These are phyloP conservation scores for Agroathelia rolfsii DNA, from an alignment of 1,284 basidiomycete species.

Conservation along the genomic window DNA sequence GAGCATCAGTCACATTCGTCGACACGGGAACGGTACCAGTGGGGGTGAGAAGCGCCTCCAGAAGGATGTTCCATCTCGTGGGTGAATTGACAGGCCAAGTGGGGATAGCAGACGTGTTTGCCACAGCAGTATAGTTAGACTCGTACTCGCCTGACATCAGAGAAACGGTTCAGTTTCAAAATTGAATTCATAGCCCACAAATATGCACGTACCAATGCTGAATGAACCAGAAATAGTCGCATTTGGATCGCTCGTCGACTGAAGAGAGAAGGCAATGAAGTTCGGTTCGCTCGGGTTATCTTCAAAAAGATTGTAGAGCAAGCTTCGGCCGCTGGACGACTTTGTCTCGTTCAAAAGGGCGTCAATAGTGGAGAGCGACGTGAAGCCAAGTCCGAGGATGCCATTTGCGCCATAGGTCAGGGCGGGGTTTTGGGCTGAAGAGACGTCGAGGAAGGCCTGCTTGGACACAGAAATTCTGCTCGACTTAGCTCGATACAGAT, in stretches of 20 bases:
- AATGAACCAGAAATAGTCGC: constrained; percentile 56
- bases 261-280: constrained; percentile 66
- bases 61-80: constrained; percentile 61
- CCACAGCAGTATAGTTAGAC: constrained; percentile 45
- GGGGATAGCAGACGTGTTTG: constrained; percentile 43
- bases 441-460: constrained; percentile 63
- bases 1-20: constrained; percentile 44
- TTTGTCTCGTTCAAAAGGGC: constrained; percentile 44
- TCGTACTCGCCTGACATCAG: constrained; percentile 63
- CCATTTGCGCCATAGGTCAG: constrained; percentile 62
- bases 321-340: constrained; percentile 48
- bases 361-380: constrained; percentile 62
- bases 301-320: constrained; percentile 66
- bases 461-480: constrained; percentile 48
- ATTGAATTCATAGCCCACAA: constrained; percentile 1
- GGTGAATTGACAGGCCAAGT: constrained; percentile 60
- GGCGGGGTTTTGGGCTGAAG: constrained; percentile 54
- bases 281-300: constrained; percentile 61
- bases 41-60: constrained; percentile 59
- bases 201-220: constrained; percentile 48
- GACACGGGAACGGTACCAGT: constrained; percentile 38
- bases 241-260: constrained; percentile 39
- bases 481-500: constrained; percentile 6
- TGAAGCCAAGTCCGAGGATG: constrained; percentile 73
- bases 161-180: constrained; percentile 6